phyloP scores from a whole-genome alignment of 106 monocot species.

The Triglochin maritima region DNA sequence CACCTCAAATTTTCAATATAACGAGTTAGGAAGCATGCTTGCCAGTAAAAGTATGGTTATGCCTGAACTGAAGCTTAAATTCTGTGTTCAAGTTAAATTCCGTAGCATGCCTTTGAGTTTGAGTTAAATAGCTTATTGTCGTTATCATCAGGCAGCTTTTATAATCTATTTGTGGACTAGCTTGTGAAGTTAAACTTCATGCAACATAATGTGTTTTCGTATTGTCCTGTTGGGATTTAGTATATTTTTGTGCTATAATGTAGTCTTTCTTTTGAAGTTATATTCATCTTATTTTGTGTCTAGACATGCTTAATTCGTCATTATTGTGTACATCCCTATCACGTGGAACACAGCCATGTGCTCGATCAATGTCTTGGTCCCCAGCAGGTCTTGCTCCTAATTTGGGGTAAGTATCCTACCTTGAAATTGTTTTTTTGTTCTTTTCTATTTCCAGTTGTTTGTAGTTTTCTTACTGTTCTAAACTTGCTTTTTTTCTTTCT shows the following conservation, averaged over 20 bases:
- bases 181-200: no score
- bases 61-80: background rate
- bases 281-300: conserved; percentile 5
- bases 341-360: conserved; percentile 57
- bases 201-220: background rate
- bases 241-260: background rate
- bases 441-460: background rate
- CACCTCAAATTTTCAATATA: background rate
- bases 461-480: background rate
- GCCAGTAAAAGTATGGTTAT: background rate
- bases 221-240: background rate
- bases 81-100: background rate
- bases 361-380: conserved; percentile 93
- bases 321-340: conserved; percentile 49
- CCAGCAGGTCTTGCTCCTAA: conserved; percentile 59
- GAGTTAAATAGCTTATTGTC: background rate
- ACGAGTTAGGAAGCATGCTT: background rate
- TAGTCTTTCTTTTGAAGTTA: background rate
- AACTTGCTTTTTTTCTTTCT: background rate
- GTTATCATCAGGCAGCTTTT: no score
- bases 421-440: no score
- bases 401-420: conserved; percentile 39
- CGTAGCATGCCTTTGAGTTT: background rate
- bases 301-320: conserved; percentile 48
- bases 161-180: no score